phyloP scores from a whole-genome alignment of 495 filamentous ascomycete species.

The Collariella sp. region DNA sequence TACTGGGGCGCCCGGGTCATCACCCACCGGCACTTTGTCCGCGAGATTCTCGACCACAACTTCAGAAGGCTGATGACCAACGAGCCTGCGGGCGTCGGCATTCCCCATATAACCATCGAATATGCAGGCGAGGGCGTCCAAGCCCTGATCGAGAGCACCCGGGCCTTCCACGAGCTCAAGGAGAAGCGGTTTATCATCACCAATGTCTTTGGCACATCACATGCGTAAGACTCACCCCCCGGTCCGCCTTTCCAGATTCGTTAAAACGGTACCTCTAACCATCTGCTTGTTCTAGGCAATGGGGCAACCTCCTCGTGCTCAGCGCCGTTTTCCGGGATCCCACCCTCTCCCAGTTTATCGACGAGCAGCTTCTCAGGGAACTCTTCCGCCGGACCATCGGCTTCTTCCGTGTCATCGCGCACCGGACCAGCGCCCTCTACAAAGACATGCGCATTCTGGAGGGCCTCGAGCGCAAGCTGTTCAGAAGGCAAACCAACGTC shows the following conservation, averaged over 20 bases:
- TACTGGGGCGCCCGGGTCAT: constrained; percentile 90
- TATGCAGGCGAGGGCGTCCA: constrained; percentile 52
- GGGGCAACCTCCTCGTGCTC: constrained; percentile 87
- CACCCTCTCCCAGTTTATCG: constrained; percentile 45
- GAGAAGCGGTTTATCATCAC: constrained; percentile 70
- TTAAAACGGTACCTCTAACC: neutral
- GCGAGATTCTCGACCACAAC: constrained; percentile 48
- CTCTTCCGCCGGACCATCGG: constrained; percentile 58
- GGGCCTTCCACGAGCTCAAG: constrained; percentile 67
- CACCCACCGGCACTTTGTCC: constrained; percentile 76
- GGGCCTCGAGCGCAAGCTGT: constrained; percentile 48
- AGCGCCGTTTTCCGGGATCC: constrained; percentile 63
- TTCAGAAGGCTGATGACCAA: constrained; percentile 24
- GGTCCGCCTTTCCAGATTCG: constrained; percentile 7
- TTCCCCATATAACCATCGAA: constrained; percentile 42
- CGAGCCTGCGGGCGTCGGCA: constrained; percentile 19
- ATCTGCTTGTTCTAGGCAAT: constrained; percentile 56
- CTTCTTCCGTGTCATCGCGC: constrained; percentile 53
- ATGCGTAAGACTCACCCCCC: constrained; percentile 62
- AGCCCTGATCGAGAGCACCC: constrained; percentile 75
- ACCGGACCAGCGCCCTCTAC: constrained; percentile 58
- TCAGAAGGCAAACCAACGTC: constrained; percentile 7
- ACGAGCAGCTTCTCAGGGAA: constrained; percentile 38
- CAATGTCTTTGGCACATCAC: constrained; percentile 90
- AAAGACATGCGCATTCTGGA: constrained; percentile 61